A percentile compares a stretch with the other conserved stretches of the same genome.
These are phyloP conservation scores for Coemansia javaensis DNA, from an alignment of 192 early-diverging fungal genomes.

Conservation along the genomic window DNA sequence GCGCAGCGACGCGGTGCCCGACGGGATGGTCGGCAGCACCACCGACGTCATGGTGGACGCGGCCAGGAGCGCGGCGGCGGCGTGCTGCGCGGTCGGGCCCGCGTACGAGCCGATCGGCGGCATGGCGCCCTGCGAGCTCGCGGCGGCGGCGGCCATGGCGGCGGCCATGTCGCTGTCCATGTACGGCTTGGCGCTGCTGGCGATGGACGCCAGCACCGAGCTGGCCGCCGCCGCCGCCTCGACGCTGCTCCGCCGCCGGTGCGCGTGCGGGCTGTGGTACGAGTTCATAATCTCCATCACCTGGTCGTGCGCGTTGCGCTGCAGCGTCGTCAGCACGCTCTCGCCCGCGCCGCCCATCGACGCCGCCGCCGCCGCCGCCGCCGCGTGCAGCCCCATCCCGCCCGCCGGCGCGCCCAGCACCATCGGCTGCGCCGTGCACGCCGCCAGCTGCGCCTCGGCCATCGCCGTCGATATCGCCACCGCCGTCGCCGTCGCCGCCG, in stretches of 20 bases:
- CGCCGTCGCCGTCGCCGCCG: constrained; percentile 17
- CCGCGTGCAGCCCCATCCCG: neutral
- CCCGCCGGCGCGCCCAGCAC: constrained; percentile 5
- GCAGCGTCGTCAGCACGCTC: constrained; percentile 19
- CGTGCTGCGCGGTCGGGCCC: constrained; percentile 26
- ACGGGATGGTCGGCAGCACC: constrained; percentile 44
- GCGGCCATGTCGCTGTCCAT: constrained; percentile 13
- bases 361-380: constrained; percentile 3
- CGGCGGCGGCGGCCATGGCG: constrained; percentile 14
- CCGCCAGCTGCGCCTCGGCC: constrained; percentile 10
- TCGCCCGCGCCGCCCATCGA: neutral
- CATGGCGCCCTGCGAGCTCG: constrained; percentile 6
- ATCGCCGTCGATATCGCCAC: constrained; percentile 27
- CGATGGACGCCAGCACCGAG: constrained; percentile 49
- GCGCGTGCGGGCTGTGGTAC: constrained; percentile 31
- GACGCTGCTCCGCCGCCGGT: constrained; percentile 44
- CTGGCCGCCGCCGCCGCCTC: constrained; percentile 49
- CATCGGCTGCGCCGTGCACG: neutral
- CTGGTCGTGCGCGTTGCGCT: constrained; percentile 29
- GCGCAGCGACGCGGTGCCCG: constrained; percentile 31
- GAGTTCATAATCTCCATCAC: constrained; percentile 46
- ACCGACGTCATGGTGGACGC: constrained; percentile 37
- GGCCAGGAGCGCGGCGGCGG: constrained; percentile 40
- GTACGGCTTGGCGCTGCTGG: constrained; percentile 37
- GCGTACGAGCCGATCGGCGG: constrained; percentile 13